Conservation (phyloP, 306 rosid genomes). For the Cicer pinnatifidum region DNA sequence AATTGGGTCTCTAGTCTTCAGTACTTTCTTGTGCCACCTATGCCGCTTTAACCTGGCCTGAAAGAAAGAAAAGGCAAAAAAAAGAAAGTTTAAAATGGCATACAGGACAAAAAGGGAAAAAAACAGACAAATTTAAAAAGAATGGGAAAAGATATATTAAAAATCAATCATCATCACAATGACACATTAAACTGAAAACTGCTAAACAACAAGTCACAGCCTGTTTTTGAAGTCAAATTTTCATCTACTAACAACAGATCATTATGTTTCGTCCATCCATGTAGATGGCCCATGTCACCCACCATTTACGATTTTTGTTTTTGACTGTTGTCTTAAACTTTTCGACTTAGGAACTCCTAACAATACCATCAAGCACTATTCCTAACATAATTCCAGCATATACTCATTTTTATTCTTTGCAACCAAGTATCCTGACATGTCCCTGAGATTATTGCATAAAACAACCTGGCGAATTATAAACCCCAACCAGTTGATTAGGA, state of each 20-base stretch:
- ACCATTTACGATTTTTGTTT: not conserved
- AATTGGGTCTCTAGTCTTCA: constrained; percentile 88
- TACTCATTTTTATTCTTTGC: constrained; percentile 12
- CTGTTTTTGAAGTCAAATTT: constrained; percentile 33
- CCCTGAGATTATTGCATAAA: constrained; percentile 33
- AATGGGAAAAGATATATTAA: not conserved
- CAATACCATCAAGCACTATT: constrained; percentile 19
- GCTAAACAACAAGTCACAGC: constrained; percentile 14
- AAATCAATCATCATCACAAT: not conserved
- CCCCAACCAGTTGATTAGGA: constrained; percentile 14
- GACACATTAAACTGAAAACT: not conserved
- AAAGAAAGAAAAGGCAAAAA: constrained; percentile 25
- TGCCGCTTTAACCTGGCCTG: constrained; percentile 93
- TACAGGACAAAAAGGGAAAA: not conserved
- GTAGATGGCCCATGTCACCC: constrained; percentile 29
- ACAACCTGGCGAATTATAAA: constrained; percentile 28
- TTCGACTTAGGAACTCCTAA: constrained; percentile 5
- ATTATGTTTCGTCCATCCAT: not conserved
- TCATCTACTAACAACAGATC: constrained; percentile 26
- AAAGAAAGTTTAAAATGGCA: not conserved
- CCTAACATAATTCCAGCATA: constrained; percentile 2
- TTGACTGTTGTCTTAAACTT: not conserved
- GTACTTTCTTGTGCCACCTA: constrained; percentile 91
- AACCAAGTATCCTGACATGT: not conserved
- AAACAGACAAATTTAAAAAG: constrained; percentile 23